Evolutionary conservation across 1,284 basidiomycete genomes (phyloP), one percentile per base, ranked within the genome.

Genomic region (Pseudozyma sp.): DNA sequence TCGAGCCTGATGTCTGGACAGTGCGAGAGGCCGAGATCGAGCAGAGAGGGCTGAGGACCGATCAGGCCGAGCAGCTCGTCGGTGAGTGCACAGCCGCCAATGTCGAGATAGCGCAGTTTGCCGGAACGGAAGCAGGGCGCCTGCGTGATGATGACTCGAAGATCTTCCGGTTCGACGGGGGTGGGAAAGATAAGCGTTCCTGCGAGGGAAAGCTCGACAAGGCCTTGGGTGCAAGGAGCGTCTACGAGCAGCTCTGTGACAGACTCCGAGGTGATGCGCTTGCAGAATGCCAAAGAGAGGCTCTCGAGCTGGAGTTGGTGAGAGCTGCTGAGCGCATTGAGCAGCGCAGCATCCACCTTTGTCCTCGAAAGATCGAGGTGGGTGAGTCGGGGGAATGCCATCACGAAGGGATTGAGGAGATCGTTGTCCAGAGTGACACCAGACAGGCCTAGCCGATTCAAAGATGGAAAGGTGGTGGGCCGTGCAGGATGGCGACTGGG

Each of bases 271-370:
- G 92, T 92, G 47, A 98, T 87, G 63, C 91, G 90, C 50, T 90
- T 90, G 86, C 95, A 98, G 10, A 94, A 90, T 10, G 92, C 92
- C n/a, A 98, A 87, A 8, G 92, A 92, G 48, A 99, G 89, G 0
- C 92, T 92, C 70, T 89, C 88, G 33, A 98, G 88, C 34, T 88
- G 90, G 74, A 92, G 85, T 35, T 89, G 90, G 6, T 87, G 75
- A 5, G 90, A 90, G 46, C 88, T 84, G 4, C 90, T 90, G 7
- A 98, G 87, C 0, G 88, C 85, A 31, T 87, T 85, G 6, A 98
- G 89, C 3, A 97, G 88, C 34, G 92, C 89, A 3, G 93, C 89
- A 0, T 90, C 90, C 33, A 90, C 89, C 24, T 93, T 91, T 16
- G 97, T 88, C 48, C 86, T 85, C 5, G 86, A 87, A 44, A 89